A percentile compares a stretch with the other conserved stretches of the same genome.
Conservation (phyloP, 1,284 basidiomycete species). For the Microbotryomycetes sp. region DNA sequence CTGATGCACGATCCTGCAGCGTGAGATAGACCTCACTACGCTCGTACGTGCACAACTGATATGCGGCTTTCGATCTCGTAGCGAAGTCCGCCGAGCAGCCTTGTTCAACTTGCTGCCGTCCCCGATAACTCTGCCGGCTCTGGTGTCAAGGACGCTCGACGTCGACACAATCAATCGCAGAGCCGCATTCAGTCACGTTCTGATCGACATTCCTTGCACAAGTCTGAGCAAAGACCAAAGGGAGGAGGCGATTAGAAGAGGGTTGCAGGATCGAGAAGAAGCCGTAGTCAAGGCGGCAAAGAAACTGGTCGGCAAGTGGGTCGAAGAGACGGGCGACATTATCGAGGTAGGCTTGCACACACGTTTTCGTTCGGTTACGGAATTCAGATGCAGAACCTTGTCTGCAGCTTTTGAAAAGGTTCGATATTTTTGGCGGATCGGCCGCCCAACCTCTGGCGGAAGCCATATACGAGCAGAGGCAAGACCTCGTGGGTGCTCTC, state of each 20-base stretch:
- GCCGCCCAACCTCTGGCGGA: conserved; percentile 58
- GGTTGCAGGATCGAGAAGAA: conserved; percentile 79
- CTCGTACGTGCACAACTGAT: neutral
- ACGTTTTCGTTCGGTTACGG: too few species aligned
- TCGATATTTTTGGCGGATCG: conserved; percentile 54
- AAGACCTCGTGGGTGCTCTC: conserved; percentile 57
- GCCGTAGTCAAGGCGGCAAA: conserved; percentile 71
- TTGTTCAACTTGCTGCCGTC: conserved; percentile 69
- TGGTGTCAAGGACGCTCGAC: conserved; percentile 78
- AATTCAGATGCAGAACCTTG: neutral
- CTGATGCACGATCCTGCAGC: conserved; percentile 68
- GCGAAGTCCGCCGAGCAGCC: conserved; percentile 83
- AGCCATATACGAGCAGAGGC: conserved; percentile 55
- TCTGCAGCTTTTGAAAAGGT: conserved; percentile 53
- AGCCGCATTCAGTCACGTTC: conserved; percentile 64
- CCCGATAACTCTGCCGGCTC: conserved; percentile 53
- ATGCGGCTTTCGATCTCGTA: conserved; percentile 37
- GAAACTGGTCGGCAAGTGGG: conserved; percentile 69
- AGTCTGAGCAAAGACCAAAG: conserved; percentile 66
- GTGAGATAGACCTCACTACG: conserved; percentile 56
- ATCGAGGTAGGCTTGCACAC: conserved; percentile 1
- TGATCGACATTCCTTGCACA: conserved; percentile 54
- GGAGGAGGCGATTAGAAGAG: conserved; percentile 68
- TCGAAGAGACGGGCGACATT: conserved; percentile 8
- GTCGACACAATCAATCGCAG: conserved; percentile 74